Conservation (phyloP, 331 rosid genomes). For the Malus hybrid region DNA sequence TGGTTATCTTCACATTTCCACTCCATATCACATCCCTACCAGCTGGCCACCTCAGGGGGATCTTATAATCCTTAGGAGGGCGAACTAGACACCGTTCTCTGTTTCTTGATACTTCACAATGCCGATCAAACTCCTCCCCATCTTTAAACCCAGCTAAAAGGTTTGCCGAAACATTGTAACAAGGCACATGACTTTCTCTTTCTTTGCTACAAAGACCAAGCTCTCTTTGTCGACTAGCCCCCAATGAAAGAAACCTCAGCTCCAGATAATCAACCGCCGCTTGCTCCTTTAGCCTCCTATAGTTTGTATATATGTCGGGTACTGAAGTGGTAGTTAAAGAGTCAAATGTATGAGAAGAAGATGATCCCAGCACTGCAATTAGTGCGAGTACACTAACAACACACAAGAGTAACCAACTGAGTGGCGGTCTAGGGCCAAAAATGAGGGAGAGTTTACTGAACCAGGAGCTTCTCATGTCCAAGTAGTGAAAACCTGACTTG, state of each 20-base stretch:
- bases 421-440: slow-evolving; percentile 67
- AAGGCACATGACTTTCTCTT: slow-evolving; percentile 80
- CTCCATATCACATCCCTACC: slow-evolving; percentile 98
- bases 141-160: slow-evolving; percentile 57
- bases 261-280: slow-evolving; percentile 79
- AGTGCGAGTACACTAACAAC: slow-evolving; percentile 55
- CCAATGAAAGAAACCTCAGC: slow-evolving; percentile 55
- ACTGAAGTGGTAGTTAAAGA: slow-evolving; percentile 28
- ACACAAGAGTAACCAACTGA: slow-evolving; percentile 68
- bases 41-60: slow-evolving; percentile 85
- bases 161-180: slow-evolving; percentile 75
- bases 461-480: slow-evolving; percentile 94
- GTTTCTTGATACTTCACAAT: slow-evolving; percentile 50
- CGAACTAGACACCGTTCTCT: slow-evolving; percentile 70
- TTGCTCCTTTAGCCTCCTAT: slow-evolving; percentile 90
- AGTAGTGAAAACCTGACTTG: slow-evolving; percentile 22
- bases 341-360: slow-evolving; percentile 56
- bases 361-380: slow-evolving; percentile 57
- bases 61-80: slow-evolving; percentile 94
- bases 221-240: slow-evolving; percentile 52
- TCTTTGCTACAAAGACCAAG: slow-evolving; percentile 78
- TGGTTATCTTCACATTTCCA: slow-evolving; percentile 89
- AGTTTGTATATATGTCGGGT: slow-evolving; percentile 58
- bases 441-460: slow-evolving; percentile 51
- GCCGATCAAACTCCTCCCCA: slow-evolving; percentile 93